These are phyloP conservation scores for Multifurca ochricompacta DNA, from an alignment of 768 basidiomycete genomes.

Conservation along the genomic window DNA sequence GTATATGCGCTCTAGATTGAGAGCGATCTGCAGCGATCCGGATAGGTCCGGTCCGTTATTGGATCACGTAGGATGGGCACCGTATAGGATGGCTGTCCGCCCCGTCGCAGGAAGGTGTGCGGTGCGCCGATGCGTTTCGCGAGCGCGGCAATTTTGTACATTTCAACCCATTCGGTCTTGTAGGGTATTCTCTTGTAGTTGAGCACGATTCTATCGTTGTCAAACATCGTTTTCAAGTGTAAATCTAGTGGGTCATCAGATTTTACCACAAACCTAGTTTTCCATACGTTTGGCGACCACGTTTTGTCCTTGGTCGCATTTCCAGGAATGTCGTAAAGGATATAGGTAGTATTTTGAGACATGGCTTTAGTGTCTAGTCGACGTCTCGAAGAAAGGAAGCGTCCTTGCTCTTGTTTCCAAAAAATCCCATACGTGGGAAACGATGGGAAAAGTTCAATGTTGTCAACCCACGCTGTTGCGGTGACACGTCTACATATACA, in stretches of 20 bases:
- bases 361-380: constrained; percentile 2
- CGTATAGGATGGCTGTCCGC: constrained; percentile 33
- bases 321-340: constrained; percentile 19
- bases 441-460: background rate
- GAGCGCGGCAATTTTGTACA: constrained; percentile 37
- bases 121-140: constrained; percentile 32
- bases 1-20: constrained; percentile 41
- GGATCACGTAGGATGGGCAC: constrained; percentile 42
- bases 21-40: constrained; percentile 39
- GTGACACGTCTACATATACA: no score
- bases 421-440: no score
- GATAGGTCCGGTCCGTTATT: constrained; percentile 29
- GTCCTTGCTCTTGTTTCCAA: no score
- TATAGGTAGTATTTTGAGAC: background rate
- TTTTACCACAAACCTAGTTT: constrained; percentile 26
- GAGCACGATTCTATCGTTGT: constrained; percentile 27
- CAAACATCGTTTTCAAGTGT: background rate
- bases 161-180: constrained; percentile 46
- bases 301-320: constrained; percentile 10
- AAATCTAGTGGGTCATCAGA: no score
- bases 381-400: background rate
- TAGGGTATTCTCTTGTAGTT: constrained; percentile 37
- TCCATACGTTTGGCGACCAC: constrained; percentile 30
- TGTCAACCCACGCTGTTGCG: background rate
- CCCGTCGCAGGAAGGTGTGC: constrained; percentile 29